phyloP scores from a whole-genome alignment of 495 filamentous ascomycete genomes.

The Neurospora intermedia region DNA sequence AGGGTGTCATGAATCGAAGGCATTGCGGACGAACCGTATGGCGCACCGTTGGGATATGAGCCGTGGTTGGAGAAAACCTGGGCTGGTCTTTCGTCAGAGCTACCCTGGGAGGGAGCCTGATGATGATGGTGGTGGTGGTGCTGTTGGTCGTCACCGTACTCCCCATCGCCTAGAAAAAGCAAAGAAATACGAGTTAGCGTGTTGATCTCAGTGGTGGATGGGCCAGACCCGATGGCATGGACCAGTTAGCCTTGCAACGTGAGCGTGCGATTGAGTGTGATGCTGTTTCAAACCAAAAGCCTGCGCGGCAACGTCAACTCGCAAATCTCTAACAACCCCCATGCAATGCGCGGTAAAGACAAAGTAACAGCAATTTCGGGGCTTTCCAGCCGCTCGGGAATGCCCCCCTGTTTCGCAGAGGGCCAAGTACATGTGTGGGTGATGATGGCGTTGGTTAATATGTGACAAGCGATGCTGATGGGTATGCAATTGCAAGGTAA shows the following conservation, averaged over 20 bases:
- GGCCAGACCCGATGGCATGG: not conserved
- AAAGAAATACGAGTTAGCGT: conserved; percentile 16
- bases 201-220: not conserved
- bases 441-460: conserved; percentile 26
- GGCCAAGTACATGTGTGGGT: conserved; percentile 7
- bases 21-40: conserved; percentile 52
- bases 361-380: not conserved
- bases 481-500: conserved; percentile 15
- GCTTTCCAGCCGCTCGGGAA: not conserved
- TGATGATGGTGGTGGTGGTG: conserved; percentile 52
- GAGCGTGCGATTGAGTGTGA: conserved; percentile 20
- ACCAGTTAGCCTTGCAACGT: not conserved
- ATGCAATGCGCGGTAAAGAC: conserved; percentile 4
- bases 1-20: conserved; percentile 60
- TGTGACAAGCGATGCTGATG: conserved; percentile 29
- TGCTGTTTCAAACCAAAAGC: conserved; percentile 16
- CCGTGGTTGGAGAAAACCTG: conserved; percentile 70
- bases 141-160: conserved; percentile 47
- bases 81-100: conserved; percentile 55
- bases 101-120: conserved; percentile 29
- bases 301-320: conserved; percentile 20
- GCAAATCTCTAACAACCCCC: conserved; percentile 14
- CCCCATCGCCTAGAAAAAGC: conserved; percentile 37
- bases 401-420: conserved; percentile 11
- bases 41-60: conserved; percentile 47